Evolutionary conservation across 2,329 filamentous ascomycete genomes (phyloP).

Genomic region (Bisporella sp.): DNA sequence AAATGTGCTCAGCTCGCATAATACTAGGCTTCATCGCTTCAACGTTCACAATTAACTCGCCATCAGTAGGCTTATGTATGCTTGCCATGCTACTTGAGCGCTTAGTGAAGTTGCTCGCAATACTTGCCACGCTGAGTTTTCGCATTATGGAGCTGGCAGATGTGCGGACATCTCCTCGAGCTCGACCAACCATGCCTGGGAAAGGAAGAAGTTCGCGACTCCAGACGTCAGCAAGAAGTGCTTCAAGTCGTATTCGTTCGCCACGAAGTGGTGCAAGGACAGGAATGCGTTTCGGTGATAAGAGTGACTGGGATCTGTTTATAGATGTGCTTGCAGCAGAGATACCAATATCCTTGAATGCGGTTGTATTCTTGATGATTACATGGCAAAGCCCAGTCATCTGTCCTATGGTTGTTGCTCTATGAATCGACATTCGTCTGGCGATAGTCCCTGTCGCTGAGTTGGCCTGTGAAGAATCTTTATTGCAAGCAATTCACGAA

Average conservation of each 20-base stretch:
- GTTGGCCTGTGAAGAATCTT: not conserved
- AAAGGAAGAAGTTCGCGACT: conserved; percentile 74
- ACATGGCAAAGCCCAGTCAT: conserved; percentile 66
- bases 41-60: conserved; percentile 11
- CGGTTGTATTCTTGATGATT: conserved; percentile 79
- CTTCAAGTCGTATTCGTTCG: conserved; percentile 73
- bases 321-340: conserved; percentile 43
- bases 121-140: conserved; percentile 77
- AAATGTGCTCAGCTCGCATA: conserved; percentile 10
- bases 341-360: conserved; percentile 43
- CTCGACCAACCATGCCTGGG: conserved; percentile 66
- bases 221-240: conserved; percentile 71
- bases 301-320: conserved; percentile 71
- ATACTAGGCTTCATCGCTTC: conserved; percentile 10
- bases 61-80: conserved; percentile 19
- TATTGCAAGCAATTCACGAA: conserved; percentile 23
- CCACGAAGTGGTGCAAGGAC: conserved; percentile 67
- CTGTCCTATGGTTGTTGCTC: conserved; percentile 65
- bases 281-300: conserved; percentile 61
- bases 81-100: conserved; percentile 42
- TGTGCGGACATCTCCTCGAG: conserved; percentile 63
- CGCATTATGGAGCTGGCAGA: conserved; percentile 85
- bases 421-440: conserved; percentile 69
- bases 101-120: conserved; percentile 69
- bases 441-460: conserved; percentile 46